phyloP scores from a whole-genome alignment of 768 basidiomycete genomes.

The Pluteus cervinus region DNA sequence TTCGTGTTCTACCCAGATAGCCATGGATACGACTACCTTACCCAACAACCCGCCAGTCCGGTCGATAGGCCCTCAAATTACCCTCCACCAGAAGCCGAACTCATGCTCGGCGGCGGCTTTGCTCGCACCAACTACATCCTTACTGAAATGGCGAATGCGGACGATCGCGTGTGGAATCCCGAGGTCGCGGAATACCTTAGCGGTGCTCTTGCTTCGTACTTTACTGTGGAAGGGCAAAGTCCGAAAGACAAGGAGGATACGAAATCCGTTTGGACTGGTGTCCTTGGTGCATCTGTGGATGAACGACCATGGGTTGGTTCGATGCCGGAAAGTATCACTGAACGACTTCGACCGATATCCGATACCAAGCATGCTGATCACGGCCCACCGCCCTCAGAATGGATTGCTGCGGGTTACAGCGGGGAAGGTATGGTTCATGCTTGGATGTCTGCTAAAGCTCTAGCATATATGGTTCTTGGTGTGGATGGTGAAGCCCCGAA shows the following conservation, averaged over 20 bases:
- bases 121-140: slow-evolving; percentile 24
- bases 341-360: slow-evolving; percentile 22
- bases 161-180: slow-evolving; percentile 27
- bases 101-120: slow-evolving; percentile 67
- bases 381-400: slow-evolving; percentile 48
- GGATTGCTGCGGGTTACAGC: slow-evolving; percentile 65
- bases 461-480: slow-evolving; percentile 54
- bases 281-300: slow-evolving; percentile 58
- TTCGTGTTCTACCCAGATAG: slow-evolving; percentile 52
- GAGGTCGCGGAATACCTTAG: slow-evolving; percentile 23
- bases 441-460: slow-evolving; percentile 54
- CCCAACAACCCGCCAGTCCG: slow-evolving; percentile 38
- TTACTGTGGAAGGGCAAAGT: slow-evolving; percentile 25
- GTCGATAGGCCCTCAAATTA: slow-evolving; percentile 4
- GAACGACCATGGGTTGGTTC: slow-evolving; percentile 66
- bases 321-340: slow-evolving; percentile 43
- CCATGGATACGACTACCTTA: slow-evolving; percentile 59
- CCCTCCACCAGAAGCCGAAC: slow-evolving; percentile 31
- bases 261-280: slow-evolving; percentile 58
- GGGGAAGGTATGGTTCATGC: slow-evolving; percentile 75
- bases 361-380: not conserved
- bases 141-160: slow-evolving; percentile 30
- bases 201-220: slow-evolving; percentile 45
- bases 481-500: slow-evolving; percentile 17
- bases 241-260: slow-evolving; percentile 39